phyloP scores from a whole-genome alignment of 108 stramenopile genomes.

The Skeletonema grethae region DNA sequence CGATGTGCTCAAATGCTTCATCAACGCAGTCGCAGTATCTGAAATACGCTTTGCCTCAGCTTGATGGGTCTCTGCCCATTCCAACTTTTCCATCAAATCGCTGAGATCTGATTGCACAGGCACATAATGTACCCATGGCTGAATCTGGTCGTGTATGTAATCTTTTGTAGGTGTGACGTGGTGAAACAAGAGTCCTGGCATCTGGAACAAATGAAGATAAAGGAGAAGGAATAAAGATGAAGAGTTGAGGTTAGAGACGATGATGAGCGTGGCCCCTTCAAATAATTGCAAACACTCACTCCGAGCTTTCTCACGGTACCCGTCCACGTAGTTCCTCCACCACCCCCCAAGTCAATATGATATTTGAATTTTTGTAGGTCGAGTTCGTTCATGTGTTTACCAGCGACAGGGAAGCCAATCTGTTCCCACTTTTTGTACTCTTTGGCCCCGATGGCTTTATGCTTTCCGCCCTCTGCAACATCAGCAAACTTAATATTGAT shows the following conservation, averaged over 20 bases:
- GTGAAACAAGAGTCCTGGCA: constrained; percentile 29
- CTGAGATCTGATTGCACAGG: constrained; percentile 10
- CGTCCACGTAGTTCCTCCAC: constrained; percentile 15
- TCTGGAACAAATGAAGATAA: no score
- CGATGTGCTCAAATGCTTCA: constrained; percentile 1
- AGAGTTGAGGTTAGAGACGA: no score
- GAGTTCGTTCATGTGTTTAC: background rate
- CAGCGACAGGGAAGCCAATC: constrained; percentile 7
- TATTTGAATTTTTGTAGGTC: constrained; percentile 23
- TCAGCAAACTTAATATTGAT: background rate
- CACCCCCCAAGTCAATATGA: constrained; percentile 39
- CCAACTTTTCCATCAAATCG: constrained; percentile 18
- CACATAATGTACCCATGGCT: constrained; percentile 25
- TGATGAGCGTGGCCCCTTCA: no score
- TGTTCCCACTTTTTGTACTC: constrained; percentile 8
- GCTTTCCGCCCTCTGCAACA: background rate
- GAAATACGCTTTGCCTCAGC: constrained; percentile 8
- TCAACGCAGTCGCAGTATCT: constrained; percentile 5
- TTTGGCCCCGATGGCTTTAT: background rate
- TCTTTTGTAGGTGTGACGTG: constrained; percentile 21
- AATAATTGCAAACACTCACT: no score
- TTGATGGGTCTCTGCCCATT: constrained; percentile 23
- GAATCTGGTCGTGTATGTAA: constrained; percentile 16
- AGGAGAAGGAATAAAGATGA: no score
- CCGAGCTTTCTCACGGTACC: constrained; percentile 11